Evolutionary conservation across 2,329 filamentous ascomycete genomes (phyloP).

Genomic region (Salinomyces thailandicus): DNA sequence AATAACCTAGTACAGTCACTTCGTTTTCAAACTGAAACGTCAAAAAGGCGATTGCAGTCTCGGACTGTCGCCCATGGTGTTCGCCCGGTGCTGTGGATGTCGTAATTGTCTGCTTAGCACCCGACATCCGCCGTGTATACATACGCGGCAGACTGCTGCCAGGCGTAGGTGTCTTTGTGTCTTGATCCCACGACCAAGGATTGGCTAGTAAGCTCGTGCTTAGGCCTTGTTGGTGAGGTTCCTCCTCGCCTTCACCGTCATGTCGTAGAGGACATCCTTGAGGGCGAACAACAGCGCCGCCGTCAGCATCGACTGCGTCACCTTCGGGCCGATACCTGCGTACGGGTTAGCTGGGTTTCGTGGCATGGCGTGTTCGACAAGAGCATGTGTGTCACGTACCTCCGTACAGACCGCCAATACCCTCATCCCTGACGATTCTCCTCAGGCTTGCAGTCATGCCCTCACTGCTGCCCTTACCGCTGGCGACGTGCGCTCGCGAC

Average conservation of each 20-base stretch:
- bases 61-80: too few relatives aligned
- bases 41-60: too few relatives aligned
- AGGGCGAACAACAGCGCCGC: slow-evolving; percentile 95
- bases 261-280: slow-evolving; percentile 90
- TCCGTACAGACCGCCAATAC: slow-evolving; percentile 86
- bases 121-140: too few relatives aligned
- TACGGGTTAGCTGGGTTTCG: neutral
- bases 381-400: slow-evolving; percentile 44
- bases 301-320: slow-evolving; percentile 92
- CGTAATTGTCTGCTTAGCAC: too few relatives aligned
- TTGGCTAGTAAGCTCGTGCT: too few relatives aligned
- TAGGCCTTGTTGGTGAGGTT: slow-evolving; percentile 8
- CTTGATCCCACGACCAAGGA: too few relatives aligned
- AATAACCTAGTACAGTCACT: too few relatives aligned
- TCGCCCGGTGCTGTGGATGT: too few relatives aligned
- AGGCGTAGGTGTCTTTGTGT: too few relatives aligned
- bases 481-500: slow-evolving; percentile 91
- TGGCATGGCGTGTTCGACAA: too few relatives aligned
- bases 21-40: too few relatives aligned
- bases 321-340: slow-evolving; percentile 84
- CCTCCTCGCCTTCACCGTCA: slow-evolving; percentile 56
- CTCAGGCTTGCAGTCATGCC: slow-evolving; percentile 68
- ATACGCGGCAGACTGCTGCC: too few relatives aligned
- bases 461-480: slow-evolving; percentile 63
- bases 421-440: slow-evolving; percentile 76